Conservation (phyloP, 768 basidiomycete species). For the Hydnomerulius pinastri region DNA sequence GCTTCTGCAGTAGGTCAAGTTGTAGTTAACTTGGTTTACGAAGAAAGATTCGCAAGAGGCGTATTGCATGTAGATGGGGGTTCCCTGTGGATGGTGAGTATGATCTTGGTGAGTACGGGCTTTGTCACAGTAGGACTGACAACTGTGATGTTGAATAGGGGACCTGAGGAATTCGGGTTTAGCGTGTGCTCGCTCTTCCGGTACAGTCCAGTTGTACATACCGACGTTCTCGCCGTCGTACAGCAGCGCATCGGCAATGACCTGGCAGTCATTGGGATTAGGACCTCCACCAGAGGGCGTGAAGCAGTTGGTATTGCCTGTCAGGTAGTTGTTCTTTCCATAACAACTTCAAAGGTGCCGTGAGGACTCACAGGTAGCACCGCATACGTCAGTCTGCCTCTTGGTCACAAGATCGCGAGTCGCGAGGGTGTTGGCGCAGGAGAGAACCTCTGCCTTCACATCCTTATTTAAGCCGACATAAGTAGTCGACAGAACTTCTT, state of each 20-base stretch:
- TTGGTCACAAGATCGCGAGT: slow-evolving; percentile 1
- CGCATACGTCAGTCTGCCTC: slow-evolving; percentile 41
- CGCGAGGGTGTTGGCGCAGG: slow-evolving; percentile 27
- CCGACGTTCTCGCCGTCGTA: slow-evolving; percentile 50
- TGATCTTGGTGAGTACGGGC: too few relatives aligned
- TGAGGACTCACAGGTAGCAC: slow-evolving; percentile 36
- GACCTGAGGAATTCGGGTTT: neutral
- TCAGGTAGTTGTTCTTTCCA: neutral
- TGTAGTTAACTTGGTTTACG: slow-evolving; percentile 44
- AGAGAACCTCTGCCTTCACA: slow-evolving; percentile 39
- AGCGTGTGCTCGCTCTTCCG: neutral
- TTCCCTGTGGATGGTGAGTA: slow-evolving; percentile 1
- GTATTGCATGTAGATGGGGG: slow-evolving; percentile 36
- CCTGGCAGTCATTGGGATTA: slow-evolving; percentile 47
- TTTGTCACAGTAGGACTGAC: too few relatives aligned
- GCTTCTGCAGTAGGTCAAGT: slow-evolving; percentile 46
- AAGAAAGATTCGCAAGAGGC: slow-evolving; percentile 48
- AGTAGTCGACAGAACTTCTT: slow-evolving; percentile 3
- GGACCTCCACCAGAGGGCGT: slow-evolving; percentile 47
- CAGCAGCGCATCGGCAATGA: slow-evolving; percentile 50
- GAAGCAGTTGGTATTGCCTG: slow-evolving; percentile 48
- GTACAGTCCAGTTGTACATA: slow-evolving; percentile 11
- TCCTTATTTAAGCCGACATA: slow-evolving; percentile 45
- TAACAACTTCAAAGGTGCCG: neutral
- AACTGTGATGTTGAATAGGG: slow-evolving; percentile 10